These are phyloP conservation scores for Pleurotus djamor DNA, from an alignment of 768 basidiomycete species.

Conservation along the genomic window DNA sequence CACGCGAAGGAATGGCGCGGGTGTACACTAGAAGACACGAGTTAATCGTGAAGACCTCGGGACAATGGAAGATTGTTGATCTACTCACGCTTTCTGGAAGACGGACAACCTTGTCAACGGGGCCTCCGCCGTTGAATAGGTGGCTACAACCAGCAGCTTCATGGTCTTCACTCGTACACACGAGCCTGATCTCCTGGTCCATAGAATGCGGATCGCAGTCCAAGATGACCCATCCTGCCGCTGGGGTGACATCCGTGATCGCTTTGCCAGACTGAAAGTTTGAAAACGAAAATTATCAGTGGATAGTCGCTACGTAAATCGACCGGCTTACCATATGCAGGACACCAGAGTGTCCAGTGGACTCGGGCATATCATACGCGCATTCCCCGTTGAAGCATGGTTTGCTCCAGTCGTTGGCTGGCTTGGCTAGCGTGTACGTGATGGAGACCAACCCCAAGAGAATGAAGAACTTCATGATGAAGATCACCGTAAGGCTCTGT, in stretches of 20 bases:
- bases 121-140: not conserved
- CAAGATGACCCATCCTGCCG: slow-evolving; percentile 35
- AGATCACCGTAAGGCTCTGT: too few species aligned
- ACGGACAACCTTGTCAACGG: slow-evolving; percentile 1
- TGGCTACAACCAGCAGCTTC: not conserved
- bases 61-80: not conserved
- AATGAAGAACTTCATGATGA: not conserved
- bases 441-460: not conserved
- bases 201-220: slow-evolving; percentile 25
- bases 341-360: slow-evolving; percentile 10
- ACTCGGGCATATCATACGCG: slow-evolving; percentile 3
- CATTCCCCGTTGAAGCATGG: slow-evolving; percentile 3
- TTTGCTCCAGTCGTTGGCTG: not conserved
- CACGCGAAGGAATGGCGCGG: not conserved
- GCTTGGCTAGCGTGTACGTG: not conserved
- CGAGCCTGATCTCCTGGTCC: slow-evolving; percentile 27
- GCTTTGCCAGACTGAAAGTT: slow-evolving; percentile 12
- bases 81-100: not conserved
- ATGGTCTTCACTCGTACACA: slow-evolving; percentile 16
- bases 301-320: not conserved
- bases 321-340: slow-evolving; percentile 3
- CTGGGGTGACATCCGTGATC: slow-evolving; percentile 20
- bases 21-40: not conserved
- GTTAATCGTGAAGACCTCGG: too few species aligned
- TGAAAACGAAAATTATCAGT: not conserved